phyloP scores from a whole-genome alignment of 139 green algal species.

The Chlorella sp. region DNA sequence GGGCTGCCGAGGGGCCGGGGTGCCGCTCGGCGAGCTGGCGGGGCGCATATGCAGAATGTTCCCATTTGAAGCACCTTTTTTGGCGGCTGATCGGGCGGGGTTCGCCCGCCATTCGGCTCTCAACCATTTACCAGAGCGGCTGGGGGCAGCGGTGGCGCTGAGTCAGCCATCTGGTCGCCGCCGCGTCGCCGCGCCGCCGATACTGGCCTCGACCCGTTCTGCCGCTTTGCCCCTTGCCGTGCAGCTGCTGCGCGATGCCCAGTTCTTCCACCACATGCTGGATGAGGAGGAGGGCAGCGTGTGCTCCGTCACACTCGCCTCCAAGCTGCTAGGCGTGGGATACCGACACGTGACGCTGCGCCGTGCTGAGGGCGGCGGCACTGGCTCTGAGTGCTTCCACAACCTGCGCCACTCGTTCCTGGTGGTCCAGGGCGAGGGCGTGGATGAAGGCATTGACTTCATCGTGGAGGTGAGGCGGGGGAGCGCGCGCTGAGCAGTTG shows the following conservation, averaged over 20 bases:
- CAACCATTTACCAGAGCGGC: neutral
- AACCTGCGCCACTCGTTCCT: slow-evolving; percentile 60
- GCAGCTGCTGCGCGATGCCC: slow-evolving; percentile 50
- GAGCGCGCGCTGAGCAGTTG: too few species aligned
- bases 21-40: too few species aligned
- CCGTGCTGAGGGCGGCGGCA: slow-evolving; percentile 47
- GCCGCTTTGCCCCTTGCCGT: neutral
- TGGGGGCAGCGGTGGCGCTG: too few species aligned
- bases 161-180: too few species aligned
- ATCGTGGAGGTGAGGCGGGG: slow-evolving; percentile 53
- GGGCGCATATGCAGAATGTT: too few species aligned
- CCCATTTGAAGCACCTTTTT: too few species aligned
- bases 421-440: slow-evolving; percentile 25
- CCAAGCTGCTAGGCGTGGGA: slow-evolving; percentile 40
- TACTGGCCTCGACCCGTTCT: neutral
- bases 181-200: too few species aligned
- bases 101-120: neutral
- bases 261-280: slow-evolving; percentile 26
- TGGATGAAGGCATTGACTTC: slow-evolving; percentile 28
- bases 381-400: slow-evolving; percentile 43
- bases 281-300: slow-evolving; percentile 45
- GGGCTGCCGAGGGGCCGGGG: too few species aligned
- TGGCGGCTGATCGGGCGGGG: neutral
- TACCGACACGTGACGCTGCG: slow-evolving; percentile 42
- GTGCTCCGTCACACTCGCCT: slow-evolving; percentile 49